Base-by-base conservation (phyloP, 768 basidiomycete species). In the Suillus clintonianus region DNA sequence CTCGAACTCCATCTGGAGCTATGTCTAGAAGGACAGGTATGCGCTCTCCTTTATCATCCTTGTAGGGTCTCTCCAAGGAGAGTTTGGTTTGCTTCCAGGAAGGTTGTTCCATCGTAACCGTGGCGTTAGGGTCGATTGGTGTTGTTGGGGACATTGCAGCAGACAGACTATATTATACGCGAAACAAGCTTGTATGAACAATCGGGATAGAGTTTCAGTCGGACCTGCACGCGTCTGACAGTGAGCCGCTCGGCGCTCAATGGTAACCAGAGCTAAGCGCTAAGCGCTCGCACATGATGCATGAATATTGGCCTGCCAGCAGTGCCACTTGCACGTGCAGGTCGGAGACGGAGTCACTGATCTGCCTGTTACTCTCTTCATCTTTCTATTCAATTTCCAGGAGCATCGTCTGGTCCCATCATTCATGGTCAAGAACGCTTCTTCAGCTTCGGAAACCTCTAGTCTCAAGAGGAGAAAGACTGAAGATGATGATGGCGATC, bases 51-150 rank as follows among this genome's bases (percentile, higher is more conserved):
- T 82, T 76, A 67, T 94, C 92, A 69, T 92, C 89, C 74, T 89
- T 92, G 79, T 93, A 93, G 0, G 90, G 91, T 43, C 86, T 81
- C 71, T 95, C 92, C 37, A 95, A 81, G 2, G 91, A 88, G 11
- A 94, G 77, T 64, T 77, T 88, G 42, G 88, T 78, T 65, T 82
- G 82, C 70, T 84, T 87, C 85, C 87, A 89, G 10, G 79, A 71
- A 13, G 80, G 81, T 59, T 80, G 70, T 43, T 64, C 70, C 67
- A 74, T 72, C 68, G 67, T 24, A n/a, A 24, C 2, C 13, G 19
- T 15, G 9, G 53, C 7, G 34, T 53, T 10, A 3, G 30, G 32
- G 30, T 32, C 10, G 30, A 53, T 53, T 3, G 19, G 51, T 53
- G 51, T 32, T 32, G 11, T 32, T n/a, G 30, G 32, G 11, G 51